Evolutionary conservation across 2,329 filamentous ascomycete species (phyloP).

Genomic region (Sporothrix pallida): DNA sequence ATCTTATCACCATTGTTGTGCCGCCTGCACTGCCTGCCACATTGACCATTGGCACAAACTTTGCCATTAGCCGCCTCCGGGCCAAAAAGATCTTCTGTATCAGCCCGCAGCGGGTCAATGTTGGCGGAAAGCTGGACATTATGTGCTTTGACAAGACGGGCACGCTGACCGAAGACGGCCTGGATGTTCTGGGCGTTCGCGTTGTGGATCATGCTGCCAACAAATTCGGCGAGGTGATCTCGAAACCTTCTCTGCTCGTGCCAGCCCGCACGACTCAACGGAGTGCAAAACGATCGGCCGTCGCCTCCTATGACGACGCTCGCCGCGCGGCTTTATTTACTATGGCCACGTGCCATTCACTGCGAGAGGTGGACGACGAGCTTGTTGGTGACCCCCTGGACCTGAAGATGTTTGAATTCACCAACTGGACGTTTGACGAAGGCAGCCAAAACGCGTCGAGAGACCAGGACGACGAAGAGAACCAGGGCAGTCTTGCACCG

Average conservation of each 20-base stretch:
- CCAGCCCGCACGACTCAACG: constrained; percentile 29
- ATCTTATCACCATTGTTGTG: constrained; percentile 96
- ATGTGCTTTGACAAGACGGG: constrained; percentile 99
- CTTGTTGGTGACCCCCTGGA: constrained; percentile 93
- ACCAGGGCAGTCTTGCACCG: constrained; percentile 74
- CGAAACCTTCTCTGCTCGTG: constrained; percentile 54
- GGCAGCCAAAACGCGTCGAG: constrained; percentile 53
- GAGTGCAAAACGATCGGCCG: background rate
- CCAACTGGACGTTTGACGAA: constrained; percentile 90
- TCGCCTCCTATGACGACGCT: constrained; percentile 42
- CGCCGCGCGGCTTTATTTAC: constrained; percentile 76
- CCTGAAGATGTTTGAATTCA: constrained; percentile 98
- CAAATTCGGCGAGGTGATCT: constrained; percentile 77
- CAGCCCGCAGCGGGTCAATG: constrained; percentile 94
- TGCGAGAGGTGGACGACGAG: constrained; percentile 84
- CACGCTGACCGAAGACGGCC: constrained; percentile 93
- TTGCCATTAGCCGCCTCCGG: constrained; percentile 85
- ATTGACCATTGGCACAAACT: constrained; percentile 94
- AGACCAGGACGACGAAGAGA: constrained; percentile 72
- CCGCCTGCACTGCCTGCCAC: constrained; percentile 94
- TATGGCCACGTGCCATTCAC: constrained; percentile 96
- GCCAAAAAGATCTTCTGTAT: constrained; percentile 95
- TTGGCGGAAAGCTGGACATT: constrained; percentile 92
- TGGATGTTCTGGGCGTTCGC: constrained; percentile 89
- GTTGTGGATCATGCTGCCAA: constrained; percentile 69